Base-by-base conservation (phyloP, 805 yeast species). In the Zygosaccharomyces gambellarensis region DNA sequence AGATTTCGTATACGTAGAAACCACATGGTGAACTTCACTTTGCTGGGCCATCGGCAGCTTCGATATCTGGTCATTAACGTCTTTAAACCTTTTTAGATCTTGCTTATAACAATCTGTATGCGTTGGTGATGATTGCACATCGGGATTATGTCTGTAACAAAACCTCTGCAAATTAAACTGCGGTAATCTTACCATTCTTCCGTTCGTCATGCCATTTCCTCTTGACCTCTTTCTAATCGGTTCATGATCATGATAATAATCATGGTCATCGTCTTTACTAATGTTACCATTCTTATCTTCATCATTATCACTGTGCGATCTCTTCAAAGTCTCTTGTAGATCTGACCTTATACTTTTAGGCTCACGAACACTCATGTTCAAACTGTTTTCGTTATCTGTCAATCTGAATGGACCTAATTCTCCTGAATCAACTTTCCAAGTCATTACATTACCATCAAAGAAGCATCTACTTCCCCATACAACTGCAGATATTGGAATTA, bases 91-190 rank as follows among this genome's bases (percentile, higher is more conserved):
- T 31, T 57, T 51, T 48, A 60, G 45, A 50, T 58, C 67, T 43
- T 61, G 67, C 45, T 56, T 57, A 49, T 55, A 55, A 45, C 68
- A 63, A 38, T 58, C 54, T 10, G 59, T 59, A 32, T 57, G 59
- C 10, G 60, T 59, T 9, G 62, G 54, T 2, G 63, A 52, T 61
- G 89, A 81, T 42, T 82, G 81, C 39, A 87, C 77, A 48, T 88
- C 90, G 2, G 98, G 98, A 62, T 92, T 88, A 68, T 92, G 99
- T 46, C 98, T 74, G 67, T 92, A 92, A 64, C 99, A 92, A 69
- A 80, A 92, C 56, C 77, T 77, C 58, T 82, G 85, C 61, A 75
- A 79, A 57, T 80, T 77, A 55, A 77, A 84, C 43, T 59, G 56
- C 19, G 71, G 71, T 36, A 61, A 48, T 19, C 25, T 41, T 4